Evolutionary conservation across 1,139 yeast genomes (phyloP), one percentile per base, ranked within the genome.

Genomic region (Schizosaccharomyces versatilis): DNA sequence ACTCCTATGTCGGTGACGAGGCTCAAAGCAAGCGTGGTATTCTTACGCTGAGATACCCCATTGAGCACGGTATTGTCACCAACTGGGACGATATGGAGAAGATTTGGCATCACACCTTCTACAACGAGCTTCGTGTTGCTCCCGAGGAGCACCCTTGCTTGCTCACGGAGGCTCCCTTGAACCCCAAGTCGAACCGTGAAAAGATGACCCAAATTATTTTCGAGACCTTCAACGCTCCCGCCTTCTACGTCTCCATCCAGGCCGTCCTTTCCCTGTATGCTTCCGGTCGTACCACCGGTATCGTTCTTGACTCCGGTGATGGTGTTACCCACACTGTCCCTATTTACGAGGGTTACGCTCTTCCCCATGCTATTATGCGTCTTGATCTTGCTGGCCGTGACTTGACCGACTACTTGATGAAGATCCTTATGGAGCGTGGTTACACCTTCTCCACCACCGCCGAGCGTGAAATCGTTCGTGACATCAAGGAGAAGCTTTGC

Each of bases 61-160:
- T 90, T 72, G 98, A 90, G 78, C 98, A 90, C 79, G 98, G 98
- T 84, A 86, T 90, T 67, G 98, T 90, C 64, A 90, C 95, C 76
- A 90, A 90, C 90, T 90, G 98, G 98, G 97, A 90, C 71, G 98
- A 90, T 73, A 90, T 90, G 97, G 98, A 88, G 81, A 90, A 84
- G 80, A 90, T 90, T 76, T 85, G 97, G 95, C 95, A 84, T 74
- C 95, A 84, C 79, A 84, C 95, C 67, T 85, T 84, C 77, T 84
- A 84, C 86, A 85, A 84, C 75, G 95, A 84, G 75, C 81, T 84
- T 74, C 84, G 95, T 77, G 94, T 90, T 72, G 97, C 97, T 60
- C 95, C 95, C 71, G 95, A 86, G 75, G 97, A 90, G 74, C 98
- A 90, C 79, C 96, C 97, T 69, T 94, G 84, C 66, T 77, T 84